Evolutionary conservation across 78 protist genomes (phyloP).

Genomic region (Dictyostelium brefeldianum): DNA sequence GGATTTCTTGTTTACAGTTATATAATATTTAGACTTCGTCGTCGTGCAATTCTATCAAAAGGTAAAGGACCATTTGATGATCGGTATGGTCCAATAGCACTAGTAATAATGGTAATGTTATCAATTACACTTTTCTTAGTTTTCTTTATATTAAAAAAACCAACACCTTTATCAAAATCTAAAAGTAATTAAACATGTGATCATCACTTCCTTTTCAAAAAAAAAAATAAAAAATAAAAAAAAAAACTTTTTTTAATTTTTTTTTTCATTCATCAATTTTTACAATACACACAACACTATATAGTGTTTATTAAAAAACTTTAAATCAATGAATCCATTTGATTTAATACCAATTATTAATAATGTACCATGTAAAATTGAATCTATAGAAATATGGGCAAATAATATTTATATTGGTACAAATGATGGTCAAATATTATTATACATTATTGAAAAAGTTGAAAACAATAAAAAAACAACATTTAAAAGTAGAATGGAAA

Average conservation of each 20-base stretch:
- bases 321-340: conserved; percentile 39
- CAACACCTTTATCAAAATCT: conserved; percentile 16
- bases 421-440: conserved; percentile 69
- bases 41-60: conserved; percentile 45
- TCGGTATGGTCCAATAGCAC: conserved; percentile 53
- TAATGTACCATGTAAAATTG: conserved; percentile 64
- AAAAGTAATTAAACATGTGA: too few relatives aligned
- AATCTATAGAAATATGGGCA: conserved; percentile 74
- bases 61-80: conserved; percentile 65
- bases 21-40: conserved; percentile 41
- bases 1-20: conserved; percentile 67
- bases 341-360: conserved; percentile 60
- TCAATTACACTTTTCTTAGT: conserved; percentile 43
- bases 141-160: conserved; percentile 58
- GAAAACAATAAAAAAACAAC: conserved; percentile 51
- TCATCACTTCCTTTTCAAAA: too few relatives aligned
- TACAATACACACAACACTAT: too few relatives aligned
- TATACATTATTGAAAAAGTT: conserved; percentile 66
- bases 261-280: too few relatives aligned
- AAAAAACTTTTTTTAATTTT: neutral
- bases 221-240: neutral
- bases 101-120: conserved; percentile 43
- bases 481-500: conserved; percentile 67
- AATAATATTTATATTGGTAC: conserved; percentile 75
- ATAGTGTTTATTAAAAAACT: too few relatives aligned